Evolutionary conservation across 257 asterid genomes (phyloP), one percentile per base, ranked within the genome.

Genomic region (Nicotiana sylvestris): DNA sequence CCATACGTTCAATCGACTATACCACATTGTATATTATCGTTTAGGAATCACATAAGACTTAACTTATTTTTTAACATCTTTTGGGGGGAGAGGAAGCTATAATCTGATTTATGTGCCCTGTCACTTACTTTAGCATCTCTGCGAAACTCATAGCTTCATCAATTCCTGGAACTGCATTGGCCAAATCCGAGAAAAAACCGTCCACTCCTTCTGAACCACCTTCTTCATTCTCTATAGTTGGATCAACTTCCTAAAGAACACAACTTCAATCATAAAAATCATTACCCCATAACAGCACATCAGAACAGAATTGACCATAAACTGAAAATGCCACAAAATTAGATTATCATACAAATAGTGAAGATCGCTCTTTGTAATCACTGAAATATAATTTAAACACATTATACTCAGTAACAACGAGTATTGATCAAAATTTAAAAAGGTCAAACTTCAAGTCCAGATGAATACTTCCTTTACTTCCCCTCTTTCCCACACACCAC

Each of bases 111-210:
- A 5, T 37, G 43, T 5, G 8, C 43, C 8, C 43, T 39, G 37
- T 33, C 37, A 33, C 21, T 21, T 88, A 96, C 99, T 96, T 96
- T 67, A 96, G 92, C 99, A 96, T 96, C 89, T 96, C 99, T 0
- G 98, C 99, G 49, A 94, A 96, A 90, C 99, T 96, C 99, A 96
- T 96, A 39, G 99, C 98, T 85, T 96, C 99, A 66, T 96, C 98
- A 68, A 96, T 96, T 77, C 99, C 99, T 7, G 99, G 99, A 80
- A 96, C 93, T 11, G 99, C 92, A 85, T 94, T 96, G 2, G 98
- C 94, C 81, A 96, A 83, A 81, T 96, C 98, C 27, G 98, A 94
- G 77, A 96, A 86, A 84, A 96, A 91, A 33, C 98, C 98, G 82
- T 96, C 98, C 86, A 90, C 88, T 53, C 83, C 85, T 83, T 93